phyloP scores from a whole-genome alignment of 129 eudicot genomes.

The Escallonia herrerae region DNA sequence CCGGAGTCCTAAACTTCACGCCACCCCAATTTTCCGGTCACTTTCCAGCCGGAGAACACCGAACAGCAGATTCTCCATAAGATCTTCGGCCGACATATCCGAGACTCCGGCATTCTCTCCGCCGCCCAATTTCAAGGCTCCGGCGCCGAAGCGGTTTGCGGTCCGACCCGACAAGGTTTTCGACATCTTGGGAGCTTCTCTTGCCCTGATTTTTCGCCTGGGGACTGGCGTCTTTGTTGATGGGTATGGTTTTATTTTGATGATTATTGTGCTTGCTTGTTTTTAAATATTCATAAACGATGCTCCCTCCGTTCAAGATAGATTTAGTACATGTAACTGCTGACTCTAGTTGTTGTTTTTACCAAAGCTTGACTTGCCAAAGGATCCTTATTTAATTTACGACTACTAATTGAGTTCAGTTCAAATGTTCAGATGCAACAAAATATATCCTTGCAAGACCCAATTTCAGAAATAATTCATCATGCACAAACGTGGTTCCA shows the following conservation, averaged over 20 bases:
- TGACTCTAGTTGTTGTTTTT: no score
- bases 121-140: slow-evolving; percentile 63
- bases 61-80: slow-evolving; percentile 20
- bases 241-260: slow-evolving; percentile 30
- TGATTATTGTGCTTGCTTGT: neutral
- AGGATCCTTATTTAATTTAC: no score
- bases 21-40: slow-evolving; percentile 32
- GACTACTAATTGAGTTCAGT: no score
- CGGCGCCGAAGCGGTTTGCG: slow-evolving; percentile 51
- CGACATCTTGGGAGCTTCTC: slow-evolving; percentile 59
- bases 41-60: slow-evolving; percentile 15
- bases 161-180: slow-evolving; percentile 50
- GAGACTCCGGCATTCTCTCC: slow-evolving; percentile 39
- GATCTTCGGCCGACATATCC: slow-evolving; percentile 41
- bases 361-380: no score
- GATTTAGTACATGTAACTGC: no score
- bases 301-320: no score
- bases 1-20: slow-evolving; percentile 55
- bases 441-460: no score
- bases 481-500: no score
- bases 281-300: neutral
- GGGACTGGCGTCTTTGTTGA: slow-evolving; percentile 56
- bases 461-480: no score
- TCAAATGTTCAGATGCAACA: no score
- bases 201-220: slow-evolving; percentile 53